A percentile compares a stretch with the other conserved stretches of the same genome.
phyloP scores from a whole-genome alignment of 2,329 filamentous ascomycete species.

The Cytospora schulzeri region DNA sequence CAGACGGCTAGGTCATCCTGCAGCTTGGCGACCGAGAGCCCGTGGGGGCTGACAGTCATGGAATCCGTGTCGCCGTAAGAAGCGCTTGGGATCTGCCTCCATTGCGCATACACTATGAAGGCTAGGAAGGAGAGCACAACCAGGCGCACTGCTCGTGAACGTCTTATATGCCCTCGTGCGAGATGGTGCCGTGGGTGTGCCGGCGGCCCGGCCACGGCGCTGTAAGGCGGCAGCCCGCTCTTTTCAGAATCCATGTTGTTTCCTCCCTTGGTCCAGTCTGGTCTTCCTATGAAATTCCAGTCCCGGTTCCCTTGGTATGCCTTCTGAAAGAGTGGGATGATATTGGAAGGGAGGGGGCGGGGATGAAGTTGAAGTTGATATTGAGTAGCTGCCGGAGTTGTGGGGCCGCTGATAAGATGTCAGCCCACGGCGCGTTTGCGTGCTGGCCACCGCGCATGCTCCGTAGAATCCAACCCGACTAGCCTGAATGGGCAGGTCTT shows the following conservation, averaged over 20 bases:
- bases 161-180: constrained; percentile 40
- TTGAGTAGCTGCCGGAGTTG: not conserved
- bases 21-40: constrained; percentile 56
- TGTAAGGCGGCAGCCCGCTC: constrained; percentile 49
- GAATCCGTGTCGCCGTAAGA: constrained; percentile 6
- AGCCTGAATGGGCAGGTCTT: not conserved
- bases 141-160: constrained; percentile 47
- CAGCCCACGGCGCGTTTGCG: not conserved
- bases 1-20: constrained; percentile 58
- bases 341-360: not conserved
- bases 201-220: constrained; percentile 37
- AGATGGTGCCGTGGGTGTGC: constrained; percentile 28
- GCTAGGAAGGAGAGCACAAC: constrained; percentile 50
- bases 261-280: not conserved
- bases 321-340: not conserved
- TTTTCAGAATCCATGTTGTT: constrained; percentile 40
- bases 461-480: not conserved
- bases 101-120: constrained; percentile 51
- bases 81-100: constrained; percentile 40
- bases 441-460: not conserved
- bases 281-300: not conserved
- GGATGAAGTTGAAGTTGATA: not conserved
- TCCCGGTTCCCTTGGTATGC: not conserved
- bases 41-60: constrained; percentile 29
- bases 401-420: not conserved